phyloP scores from a whole-genome alignment of 495 filamentous ascomycete genomes.

The Penicillium herquei region DNA sequence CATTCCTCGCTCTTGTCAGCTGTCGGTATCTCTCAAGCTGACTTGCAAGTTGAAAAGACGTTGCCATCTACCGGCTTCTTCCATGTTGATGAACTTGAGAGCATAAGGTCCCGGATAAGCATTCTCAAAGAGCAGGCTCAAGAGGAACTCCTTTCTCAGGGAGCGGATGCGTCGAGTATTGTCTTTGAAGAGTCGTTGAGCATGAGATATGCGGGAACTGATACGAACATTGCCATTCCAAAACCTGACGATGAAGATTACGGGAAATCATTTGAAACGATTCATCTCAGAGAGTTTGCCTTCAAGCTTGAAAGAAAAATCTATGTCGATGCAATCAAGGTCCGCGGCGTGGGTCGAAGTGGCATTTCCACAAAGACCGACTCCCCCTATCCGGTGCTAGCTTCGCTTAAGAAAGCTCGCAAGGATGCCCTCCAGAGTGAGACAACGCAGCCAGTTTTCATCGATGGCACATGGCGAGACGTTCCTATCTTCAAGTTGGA shows the following conservation, averaged over 20 bases:
- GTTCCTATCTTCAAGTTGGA: not conserved
- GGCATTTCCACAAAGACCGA: not conserved
- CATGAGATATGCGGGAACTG: slow-evolving; percentile 46
- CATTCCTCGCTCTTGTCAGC: slow-evolving; percentile 93
- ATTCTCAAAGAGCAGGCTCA: not conserved
- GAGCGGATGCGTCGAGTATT: not conserved
- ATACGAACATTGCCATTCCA: slow-evolving; percentile 46
- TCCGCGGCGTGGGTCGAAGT: not conserved
- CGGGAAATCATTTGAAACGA: not conserved
- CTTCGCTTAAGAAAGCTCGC: not conserved
- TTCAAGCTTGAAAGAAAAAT: slow-evolving; percentile 1
- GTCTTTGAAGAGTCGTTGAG: slow-evolving; percentile 33
- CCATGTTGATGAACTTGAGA: not conserved
- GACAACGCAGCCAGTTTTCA: not conserved
- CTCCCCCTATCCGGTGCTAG: not conserved
- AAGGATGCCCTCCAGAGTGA: not conserved
- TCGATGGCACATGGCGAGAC: not conserved
- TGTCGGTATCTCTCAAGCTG: slow-evolving; percentile 91
- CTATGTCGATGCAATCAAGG: not conserved
- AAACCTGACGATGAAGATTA: slow-evolving; percentile 63
- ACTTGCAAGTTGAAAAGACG: slow-evolving; percentile 66
- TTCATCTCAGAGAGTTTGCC: slow-evolving; percentile 2
- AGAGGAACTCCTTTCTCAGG: not conserved
- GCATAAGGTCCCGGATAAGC: not conserved
- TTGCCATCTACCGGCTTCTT: not conserved